Conservation (phyloP, 345 rosid genomes). For the Aurinia saxatilis region DNA sequence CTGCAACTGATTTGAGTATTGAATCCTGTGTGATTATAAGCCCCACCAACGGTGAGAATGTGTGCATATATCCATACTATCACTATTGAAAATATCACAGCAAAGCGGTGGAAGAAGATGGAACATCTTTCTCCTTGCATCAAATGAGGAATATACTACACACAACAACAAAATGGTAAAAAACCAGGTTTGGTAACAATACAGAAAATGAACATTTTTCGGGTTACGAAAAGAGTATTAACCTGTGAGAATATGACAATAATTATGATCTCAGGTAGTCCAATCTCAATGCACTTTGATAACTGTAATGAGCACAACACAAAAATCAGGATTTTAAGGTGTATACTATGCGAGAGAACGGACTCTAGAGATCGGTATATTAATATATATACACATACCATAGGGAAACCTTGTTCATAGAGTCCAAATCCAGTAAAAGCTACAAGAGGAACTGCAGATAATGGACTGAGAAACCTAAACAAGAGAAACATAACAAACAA, state of each 20-base stretch:
- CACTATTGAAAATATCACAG: constrained; percentile 70
- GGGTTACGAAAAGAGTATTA: neutral
- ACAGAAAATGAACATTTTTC: neutral
- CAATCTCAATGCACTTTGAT: constrained; percentile 89
- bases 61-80: constrained; percentile 82
- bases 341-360: neutral
- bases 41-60: constrained; percentile 76
- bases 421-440: constrained; percentile 89
- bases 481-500: neutral
- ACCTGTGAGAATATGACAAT: constrained; percentile 81
- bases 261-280: constrained; percentile 69
- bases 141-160: constrained; percentile 77
- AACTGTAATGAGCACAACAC: constrained; percentile 38
- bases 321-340: neutral
- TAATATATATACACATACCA: constrained; percentile 39
- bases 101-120: constrained; percentile 65
- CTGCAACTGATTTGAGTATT: constrained; percentile 73
- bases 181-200: neutral
- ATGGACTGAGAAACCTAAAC: constrained; percentile 66
- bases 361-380: neutral
- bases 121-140: constrained; percentile 38
- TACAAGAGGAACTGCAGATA: constrained; percentile 76
- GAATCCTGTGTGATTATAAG: constrained; percentile 51
- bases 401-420: constrained; percentile 82
- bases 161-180: neutral